Evolutionary conservation across 202 grass and related monocot species (phyloP).

Genomic region (Panicum hallii): DNA sequence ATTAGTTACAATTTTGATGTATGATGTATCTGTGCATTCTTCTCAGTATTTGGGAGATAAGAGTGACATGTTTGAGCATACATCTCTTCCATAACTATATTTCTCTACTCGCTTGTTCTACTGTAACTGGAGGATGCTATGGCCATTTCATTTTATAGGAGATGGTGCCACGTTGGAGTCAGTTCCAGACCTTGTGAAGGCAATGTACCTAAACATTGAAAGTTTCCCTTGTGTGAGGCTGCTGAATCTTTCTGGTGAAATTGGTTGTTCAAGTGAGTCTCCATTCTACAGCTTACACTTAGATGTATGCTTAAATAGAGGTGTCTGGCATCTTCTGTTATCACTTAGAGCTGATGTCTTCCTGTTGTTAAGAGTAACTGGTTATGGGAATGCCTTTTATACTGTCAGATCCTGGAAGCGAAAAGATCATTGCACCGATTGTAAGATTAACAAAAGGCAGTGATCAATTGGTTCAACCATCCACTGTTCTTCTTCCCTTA

Average conservation of each 20-base stretch:
- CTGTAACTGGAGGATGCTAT: constrained; percentile 18
- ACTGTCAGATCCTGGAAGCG: constrained; percentile 76
- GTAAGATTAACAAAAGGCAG: constrained; percentile 55
- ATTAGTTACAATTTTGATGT: constrained; percentile 11
- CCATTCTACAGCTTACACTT: constrained; percentile 5
- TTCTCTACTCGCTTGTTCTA: neutral
- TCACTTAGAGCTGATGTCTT: constrained; percentile 7
- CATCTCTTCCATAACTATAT: neutral
- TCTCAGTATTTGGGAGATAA: neutral
- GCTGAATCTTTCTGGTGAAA: constrained; percentile 91
- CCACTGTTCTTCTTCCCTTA: constrained; percentile 71
- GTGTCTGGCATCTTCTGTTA: constrained; percentile 15
- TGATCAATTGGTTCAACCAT: constrained; percentile 56
- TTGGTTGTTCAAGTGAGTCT: constrained; percentile 96
- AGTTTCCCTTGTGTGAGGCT: constrained; percentile 93
- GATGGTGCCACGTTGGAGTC: constrained; percentile 66
- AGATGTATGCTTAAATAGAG: constrained; percentile 22
- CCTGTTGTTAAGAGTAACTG: constrained; percentile 24
- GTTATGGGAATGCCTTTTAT: constrained; percentile 4
- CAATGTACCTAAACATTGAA: constrained; percentile 83
- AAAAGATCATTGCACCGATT: constrained; percentile 82
- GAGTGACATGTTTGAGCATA: constrained; percentile 6
- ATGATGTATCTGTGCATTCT: neutral
- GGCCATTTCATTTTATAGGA: constrained; percentile 52
- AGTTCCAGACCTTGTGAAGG: constrained; percentile 95